Evolutionary conservation across 352 stramenopile genomes (phyloP), one percentile per base, ranked within the genome.

Genomic region (Phytophthora citrophthora): DNA sequence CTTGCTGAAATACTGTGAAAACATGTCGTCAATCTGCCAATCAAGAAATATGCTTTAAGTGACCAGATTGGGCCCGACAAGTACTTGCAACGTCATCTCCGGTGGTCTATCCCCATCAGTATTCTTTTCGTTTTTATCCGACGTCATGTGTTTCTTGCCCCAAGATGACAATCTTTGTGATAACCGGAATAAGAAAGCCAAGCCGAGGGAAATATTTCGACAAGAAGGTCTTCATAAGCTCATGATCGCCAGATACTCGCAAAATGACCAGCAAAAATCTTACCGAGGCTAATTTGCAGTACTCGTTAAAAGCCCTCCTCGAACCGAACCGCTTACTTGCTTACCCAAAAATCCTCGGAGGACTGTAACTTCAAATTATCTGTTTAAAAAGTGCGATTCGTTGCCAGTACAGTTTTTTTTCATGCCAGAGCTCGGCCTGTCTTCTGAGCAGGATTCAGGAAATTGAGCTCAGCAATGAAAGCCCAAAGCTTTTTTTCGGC

Each of bases 371-470:
- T 32, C 57, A 24, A 60, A 52, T 32, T n/a, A 23, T 26, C 9
- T 36, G 27, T 10, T 26, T n/a, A 10, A 16, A 18, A 5, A 73
- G 16, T 7, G 24, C 27, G 47, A 54, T 11, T 70, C 60, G 26
- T 70, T 74, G 1, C 66, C 66, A 2, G 52, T 54, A 32, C 54
- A 72, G 3, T 18, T 27, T n/a, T 68, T 38, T 27, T 55, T 46
- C 7, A 12, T 54, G 10, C 62, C 57, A 76, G 2, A 62, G 5
- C 34, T 72, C 36, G 11, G 11, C 8, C 15, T 62, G 59, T 59
- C 32, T 64, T 55, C 12, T 47, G 24, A 6, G 41, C 41, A 15
- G 64, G 69, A 49, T 74, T 77, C 12, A 77, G 44, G 13, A 74
- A 70, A 12, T 62, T 70, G 7, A 74, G 20, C 16, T 47, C 16